Percentiles rank a stretch among this genome's conserved stretches.
Evolutionary conservation across 129 eudicot genomes (phyloP).

Genomic region (Pittosporum tobira): DNA sequence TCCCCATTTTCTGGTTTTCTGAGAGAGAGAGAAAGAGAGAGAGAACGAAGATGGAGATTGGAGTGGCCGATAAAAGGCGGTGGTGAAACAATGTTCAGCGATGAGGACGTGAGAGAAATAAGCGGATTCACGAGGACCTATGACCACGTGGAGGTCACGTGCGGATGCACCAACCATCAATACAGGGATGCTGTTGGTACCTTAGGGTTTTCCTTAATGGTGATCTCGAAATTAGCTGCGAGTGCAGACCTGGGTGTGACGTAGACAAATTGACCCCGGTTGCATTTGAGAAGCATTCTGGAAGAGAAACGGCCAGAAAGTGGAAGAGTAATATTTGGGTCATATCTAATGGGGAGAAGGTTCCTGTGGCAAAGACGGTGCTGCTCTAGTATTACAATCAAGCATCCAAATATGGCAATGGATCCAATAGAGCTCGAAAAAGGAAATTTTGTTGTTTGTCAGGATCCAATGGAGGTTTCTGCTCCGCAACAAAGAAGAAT

Average conservation of each 20-base stretch:
- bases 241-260: constrained; percentile 59
- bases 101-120: constrained; percentile 52
- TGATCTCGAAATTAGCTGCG: constrained; percentile 55
- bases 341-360: constrained; percentile 56
- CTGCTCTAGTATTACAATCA: constrained; percentile 48
- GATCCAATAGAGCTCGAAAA: constrained; percentile 33
- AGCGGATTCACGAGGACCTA: constrained; percentile 42
- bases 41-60: constrained; percentile 1
- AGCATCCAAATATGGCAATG: constrained; percentile 28
- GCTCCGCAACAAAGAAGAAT: too few species aligned
- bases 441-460: constrained; percentile 36
- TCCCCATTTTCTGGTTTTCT: too few species aligned
- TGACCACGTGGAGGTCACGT: constrained; percentile 56
- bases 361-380: constrained; percentile 42
- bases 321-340: constrained; percentile 60
- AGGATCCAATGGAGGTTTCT: constrained; percentile 57
- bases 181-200: constrained; percentile 65
- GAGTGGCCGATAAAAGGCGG: constrained; percentile 11
- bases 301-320: constrained; percentile 67
- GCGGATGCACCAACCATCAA: constrained; percentile 65
- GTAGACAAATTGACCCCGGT: constrained; percentile 60
- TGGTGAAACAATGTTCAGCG: constrained; percentile 36
- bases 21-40: constrained; percentile 3
- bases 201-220: constrained; percentile 69
- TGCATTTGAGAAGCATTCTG: constrained; percentile 77